A percentile compares a stretch with the other conserved stretches of the same genome.
These are phyloP conservation scores for Guyanaporus albipodus DNA, from an alignment of 768 basidiomycete species.

Conservation along the genomic window DNA sequence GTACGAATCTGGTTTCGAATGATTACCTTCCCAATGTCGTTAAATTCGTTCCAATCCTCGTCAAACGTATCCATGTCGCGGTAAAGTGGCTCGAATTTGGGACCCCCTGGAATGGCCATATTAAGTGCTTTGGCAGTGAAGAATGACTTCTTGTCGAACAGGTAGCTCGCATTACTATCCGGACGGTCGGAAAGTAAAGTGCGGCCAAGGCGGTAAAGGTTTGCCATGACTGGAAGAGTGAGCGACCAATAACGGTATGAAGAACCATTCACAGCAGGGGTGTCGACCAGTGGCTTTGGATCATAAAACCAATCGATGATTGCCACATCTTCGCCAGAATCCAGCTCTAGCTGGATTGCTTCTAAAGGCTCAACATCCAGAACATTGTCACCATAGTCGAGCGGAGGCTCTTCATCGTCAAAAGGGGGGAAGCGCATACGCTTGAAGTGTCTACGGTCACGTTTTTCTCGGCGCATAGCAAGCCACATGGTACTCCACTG, in stretches of 20 bases:
- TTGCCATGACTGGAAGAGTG: slow-evolving; percentile 92
- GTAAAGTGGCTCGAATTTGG: slow-evolving; percentile 96
- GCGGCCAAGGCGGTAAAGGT: slow-evolving; percentile 91
- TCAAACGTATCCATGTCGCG: slow-evolving; percentile 97
- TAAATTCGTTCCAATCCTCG: slow-evolving; percentile 99
- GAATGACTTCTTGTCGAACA: slow-evolving; percentile 97
- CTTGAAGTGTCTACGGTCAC: slow-evolving; percentile 98
- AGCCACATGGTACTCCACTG: slow-evolving; percentile 99
- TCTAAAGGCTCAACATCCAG: slow-evolving; percentile 97
- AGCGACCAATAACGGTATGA: slow-evolving; percentile 94
- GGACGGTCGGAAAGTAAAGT: slow-evolving; percentile 91
- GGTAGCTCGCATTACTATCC: slow-evolving; percentile 85
- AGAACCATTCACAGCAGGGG: slow-evolving; percentile 84
- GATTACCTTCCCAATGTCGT: slow-evolving; percentile 99
- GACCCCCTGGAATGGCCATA: slow-evolving; percentile 96
- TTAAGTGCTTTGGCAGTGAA: slow-evolving; percentile 98
- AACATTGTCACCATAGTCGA: slow-evolving; percentile 99
- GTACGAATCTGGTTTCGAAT: slow-evolving; percentile 98
- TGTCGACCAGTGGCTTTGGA: slow-evolving; percentile 89
- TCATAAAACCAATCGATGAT: slow-evolving; percentile 99
- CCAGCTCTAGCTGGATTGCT: slow-evolving; percentile 94
- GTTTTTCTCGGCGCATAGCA: slow-evolving; percentile 97
- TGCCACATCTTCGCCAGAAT: slow-evolving; percentile 84
- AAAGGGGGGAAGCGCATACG: slow-evolving; percentile 99
- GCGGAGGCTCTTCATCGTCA: slow-evolving; percentile 97